These are phyloP conservation scores for Mytilinidion resinicola DNA, from an alignment of 495 filamentous ascomycete genomes.

Conservation along the genomic window DNA sequence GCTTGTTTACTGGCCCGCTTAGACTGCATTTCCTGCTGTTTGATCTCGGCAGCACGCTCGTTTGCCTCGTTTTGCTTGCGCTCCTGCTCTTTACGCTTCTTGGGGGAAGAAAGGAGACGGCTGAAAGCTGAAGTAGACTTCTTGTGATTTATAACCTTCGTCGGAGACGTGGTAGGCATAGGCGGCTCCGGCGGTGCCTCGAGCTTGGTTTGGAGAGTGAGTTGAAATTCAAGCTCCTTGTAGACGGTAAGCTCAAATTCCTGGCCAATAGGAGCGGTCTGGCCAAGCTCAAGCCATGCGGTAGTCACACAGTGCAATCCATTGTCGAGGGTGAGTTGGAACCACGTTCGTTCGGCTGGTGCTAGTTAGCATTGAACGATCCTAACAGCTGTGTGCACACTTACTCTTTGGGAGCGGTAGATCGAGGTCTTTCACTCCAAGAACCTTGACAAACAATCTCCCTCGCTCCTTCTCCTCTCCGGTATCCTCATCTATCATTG, in stretches of 20 bases:
- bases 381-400: constrained; percentile 23
- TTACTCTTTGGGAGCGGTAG: constrained; percentile 84
- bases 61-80: constrained; percentile 70
- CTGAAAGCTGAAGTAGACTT: constrained; percentile 78
- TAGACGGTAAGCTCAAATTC: constrained; percentile 97
- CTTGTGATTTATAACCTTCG: constrained; percentile 47
- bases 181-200: constrained; percentile 61
- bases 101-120: constrained; percentile 86
- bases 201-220: constrained; percentile 91
- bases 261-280: constrained; percentile 90
- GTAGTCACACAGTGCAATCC: constrained; percentile 97
- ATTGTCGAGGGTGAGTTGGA: constrained; percentile 92
- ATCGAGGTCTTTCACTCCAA: constrained; percentile 91
- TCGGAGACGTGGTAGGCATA: constrained; percentile 20
- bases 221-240: constrained; percentile 92
- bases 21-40: constrained; percentile 60
- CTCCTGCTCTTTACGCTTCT: constrained; percentile 91
- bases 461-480: constrained; percentile 84
- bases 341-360: constrained; percentile 79
- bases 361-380: constrained; percentile 29
- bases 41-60: constrained; percentile 52
- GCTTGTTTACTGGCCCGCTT: constrained; percentile 49
- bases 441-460: constrained; percentile 93
- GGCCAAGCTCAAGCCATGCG: constrained; percentile 87
- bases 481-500: constrained; percentile 47